Percentiles rank a stretch among this genome's conserved stretches.
phyloP scores from a whole-genome alignment of 257 asterid genomes.

The Capsicum baccatum region DNA sequence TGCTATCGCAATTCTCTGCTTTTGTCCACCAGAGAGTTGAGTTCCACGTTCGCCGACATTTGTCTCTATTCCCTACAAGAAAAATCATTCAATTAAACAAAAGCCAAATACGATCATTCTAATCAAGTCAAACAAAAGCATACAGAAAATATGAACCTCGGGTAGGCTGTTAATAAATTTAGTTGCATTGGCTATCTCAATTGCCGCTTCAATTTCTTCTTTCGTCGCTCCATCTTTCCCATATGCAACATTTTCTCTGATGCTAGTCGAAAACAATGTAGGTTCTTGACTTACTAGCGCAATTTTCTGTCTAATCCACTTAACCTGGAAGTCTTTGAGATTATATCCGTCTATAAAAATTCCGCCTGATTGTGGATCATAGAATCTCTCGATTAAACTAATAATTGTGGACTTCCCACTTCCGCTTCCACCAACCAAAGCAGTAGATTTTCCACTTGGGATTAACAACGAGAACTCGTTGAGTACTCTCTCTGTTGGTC shows the following conservation, averaged over 20 bases:
- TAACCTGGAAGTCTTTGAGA: conserved; percentile 77
- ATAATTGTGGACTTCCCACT: conserved; percentile 88
- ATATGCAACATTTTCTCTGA: conserved; percentile 72
- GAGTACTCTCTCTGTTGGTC: conserved; percentile 71
- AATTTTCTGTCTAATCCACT: conserved; percentile 82
- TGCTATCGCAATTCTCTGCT: conserved; percentile 87
- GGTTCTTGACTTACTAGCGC: conserved; percentile 94
- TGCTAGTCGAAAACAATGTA: conserved; percentile 67
- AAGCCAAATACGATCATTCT: not conserved
- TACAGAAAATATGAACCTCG: conserved; percentile 42
- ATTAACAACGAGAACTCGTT: conserved; percentile 65
- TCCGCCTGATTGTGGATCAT: conserved; percentile 76
- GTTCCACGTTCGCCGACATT: conserved; percentile 89
- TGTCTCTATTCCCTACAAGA: conserved; percentile 63
- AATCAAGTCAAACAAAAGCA: not conserved
- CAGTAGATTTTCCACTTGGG: conserved; percentile 70
- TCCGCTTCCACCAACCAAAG: conserved; percentile 89
- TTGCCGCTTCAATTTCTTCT: conserved; percentile 65
- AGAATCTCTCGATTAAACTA: conserved; percentile 75
- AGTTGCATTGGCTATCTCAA: conserved; percentile 80
- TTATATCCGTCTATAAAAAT: conserved; percentile 70
- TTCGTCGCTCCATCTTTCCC: conserved; percentile 73
- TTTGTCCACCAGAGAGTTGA: conserved; percentile 93
- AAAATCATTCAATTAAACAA: not conserved
- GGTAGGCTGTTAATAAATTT: conserved; percentile 72